phyloP scores from a whole-genome alignment of 345 rosid species.

The Orychophragmus violaceus region DNA sequence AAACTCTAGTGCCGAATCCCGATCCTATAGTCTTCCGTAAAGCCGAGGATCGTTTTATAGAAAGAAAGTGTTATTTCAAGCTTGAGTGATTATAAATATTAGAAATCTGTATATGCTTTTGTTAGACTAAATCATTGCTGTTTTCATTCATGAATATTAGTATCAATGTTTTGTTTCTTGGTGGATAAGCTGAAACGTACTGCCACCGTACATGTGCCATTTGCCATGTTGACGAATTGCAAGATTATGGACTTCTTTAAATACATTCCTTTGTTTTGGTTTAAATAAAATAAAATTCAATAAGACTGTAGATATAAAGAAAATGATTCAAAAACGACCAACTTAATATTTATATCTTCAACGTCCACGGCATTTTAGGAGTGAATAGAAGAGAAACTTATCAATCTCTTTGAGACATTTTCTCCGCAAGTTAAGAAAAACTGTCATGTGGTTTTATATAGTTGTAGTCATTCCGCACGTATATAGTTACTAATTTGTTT shows the following conservation, averaged over 20 bases:
- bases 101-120: not conserved
- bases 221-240: not conserved
- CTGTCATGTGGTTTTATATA: not conserved
- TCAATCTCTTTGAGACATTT: not conserved
- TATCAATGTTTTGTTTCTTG: not conserved
- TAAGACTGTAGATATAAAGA: not conserved
- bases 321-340: too few relatives aligned
- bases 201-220: not conserved
- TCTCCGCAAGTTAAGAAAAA: not conserved
- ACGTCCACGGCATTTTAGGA: slow-evolving; percentile 12
- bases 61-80: not conserved
- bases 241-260: too few relatives aligned
- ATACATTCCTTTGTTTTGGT: too few relatives aligned
- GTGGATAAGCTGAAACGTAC: not conserved
- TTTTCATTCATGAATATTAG: not conserved
- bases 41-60: too few relatives aligned
- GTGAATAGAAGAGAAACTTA: not conserved
- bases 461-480: too few relatives aligned
- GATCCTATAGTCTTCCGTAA: too few relatives aligned
- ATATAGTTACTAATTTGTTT: too few relatives aligned
- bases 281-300: too few relatives aligned
- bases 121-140: not conserved
- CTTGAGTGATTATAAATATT: not conserved
- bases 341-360: not conserved
- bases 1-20: too few relatives aligned